Base-by-base conservation (phyloP, 441 rosid species). In the Gossypium lobatum region DNA sequence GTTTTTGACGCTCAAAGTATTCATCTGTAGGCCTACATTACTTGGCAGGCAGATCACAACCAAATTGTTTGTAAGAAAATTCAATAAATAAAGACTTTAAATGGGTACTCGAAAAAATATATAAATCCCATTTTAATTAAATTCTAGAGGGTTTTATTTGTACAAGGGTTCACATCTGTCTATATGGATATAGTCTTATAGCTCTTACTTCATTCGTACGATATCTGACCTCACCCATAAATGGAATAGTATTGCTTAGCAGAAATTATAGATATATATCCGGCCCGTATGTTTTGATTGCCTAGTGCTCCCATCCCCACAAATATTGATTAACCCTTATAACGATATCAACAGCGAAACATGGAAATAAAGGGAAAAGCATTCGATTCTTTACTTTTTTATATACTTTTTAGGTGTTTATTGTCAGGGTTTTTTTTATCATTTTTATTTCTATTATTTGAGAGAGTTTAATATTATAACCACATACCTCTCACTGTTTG, bases 151-250 rank as follows among this genome's bases (percentile, higher is more conserved):
- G 59, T 28, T 53, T 71, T 59, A 46, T 2, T 70, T 45, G 31
- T 37, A 57, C 1, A 2, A 20, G 28, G 14, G n/a, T 57, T 57
- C 61, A 34, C 20, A 11, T 10, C 6, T 46, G 8, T 26, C 3
- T 23, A 21, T 26, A 7, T 61, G 5, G 2, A 5, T 23, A 14
- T 8, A 17, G 34, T 54, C 3, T 3, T 16, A n/a, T 10, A 20
- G 2, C 48, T 63, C 76, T 77, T 57, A 70, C 77, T 77, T 77
- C 80, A 78, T 50, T 17, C 11, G 11, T n/a, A 65, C 70, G n/a
- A 70, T 74, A 70, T 20, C 58, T 78, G 75, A 74, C 68, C 75
- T 78, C 80, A 78, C 18, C 6, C 34, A 5, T 6, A 42, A n/a
- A 62, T 28, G 9, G 6, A 55, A 20, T 13, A 13, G 8, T 28